Percentiles rank a stretch among this genome's conserved stretches.
Evolutionary conservation across 805 yeast species (phyloP).

Genomic region (Scheffersomyces stipitis): DNA sequence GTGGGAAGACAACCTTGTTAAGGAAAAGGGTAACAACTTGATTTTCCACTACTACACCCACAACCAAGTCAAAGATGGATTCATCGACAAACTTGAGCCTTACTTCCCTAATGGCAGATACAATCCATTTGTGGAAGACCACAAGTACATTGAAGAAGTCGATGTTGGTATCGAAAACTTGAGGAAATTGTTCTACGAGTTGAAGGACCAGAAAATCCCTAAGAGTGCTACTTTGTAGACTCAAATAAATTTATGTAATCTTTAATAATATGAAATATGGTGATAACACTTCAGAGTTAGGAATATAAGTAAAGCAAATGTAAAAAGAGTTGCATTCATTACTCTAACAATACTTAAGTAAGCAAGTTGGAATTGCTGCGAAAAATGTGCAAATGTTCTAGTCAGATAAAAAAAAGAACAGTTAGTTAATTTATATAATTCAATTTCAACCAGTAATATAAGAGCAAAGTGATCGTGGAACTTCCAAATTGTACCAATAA

Average conservation of each 20-base stretch:
- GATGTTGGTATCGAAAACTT: slow-evolving; percentile 5
- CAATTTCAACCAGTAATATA: too few relatives aligned
- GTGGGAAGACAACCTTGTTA: slow-evolving; percentile 30
- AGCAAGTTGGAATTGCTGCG: too few relatives aligned
- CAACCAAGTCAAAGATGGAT: slow-evolving; percentile 5
- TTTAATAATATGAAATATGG: too few relatives aligned
- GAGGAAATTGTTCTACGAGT: slow-evolving; percentile 4
- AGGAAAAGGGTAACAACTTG: slow-evolving; percentile 17
- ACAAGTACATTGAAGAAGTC: slow-evolving; percentile 1
- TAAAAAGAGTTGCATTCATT: too few relatives aligned
- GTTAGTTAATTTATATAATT: too few relatives aligned
- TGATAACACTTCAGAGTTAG: too few relatives aligned
- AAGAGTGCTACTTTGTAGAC: background rate
- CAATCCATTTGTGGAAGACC: slow-evolving; percentile 3
- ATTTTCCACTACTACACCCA: slow-evolving; percentile 36
- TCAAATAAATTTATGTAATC: background rate
- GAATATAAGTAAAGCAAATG: too few relatives aligned
- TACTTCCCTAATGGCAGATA: slow-evolving; percentile 6
- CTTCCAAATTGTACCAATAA: too few relatives aligned
- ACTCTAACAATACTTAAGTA: too few relatives aligned
- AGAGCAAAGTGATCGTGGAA: too few relatives aligned
- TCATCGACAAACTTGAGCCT: slow-evolving; percentile 1
- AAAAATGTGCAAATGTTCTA: too few relatives aligned
- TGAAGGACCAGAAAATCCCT: background rate
- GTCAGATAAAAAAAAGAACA: too few relatives aligned